Base-by-base conservation (phyloP, 805 yeast genomes). In the Myxozyma kluyveri region DNA sequence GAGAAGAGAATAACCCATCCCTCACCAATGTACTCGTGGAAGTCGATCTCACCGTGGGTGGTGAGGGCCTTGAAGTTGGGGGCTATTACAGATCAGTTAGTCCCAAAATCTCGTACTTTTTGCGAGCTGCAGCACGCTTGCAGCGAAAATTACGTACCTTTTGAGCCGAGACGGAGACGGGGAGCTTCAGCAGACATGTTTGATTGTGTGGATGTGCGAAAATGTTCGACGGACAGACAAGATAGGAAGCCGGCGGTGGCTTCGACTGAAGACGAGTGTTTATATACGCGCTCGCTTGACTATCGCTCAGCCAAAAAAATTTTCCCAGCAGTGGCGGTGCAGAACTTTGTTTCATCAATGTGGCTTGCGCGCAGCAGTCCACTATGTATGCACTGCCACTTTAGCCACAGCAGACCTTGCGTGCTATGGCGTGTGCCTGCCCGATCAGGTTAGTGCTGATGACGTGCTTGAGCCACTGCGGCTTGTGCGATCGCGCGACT, bases 1-100 rank as follows among this genome's bases (percentile, higher is more conserved):
- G 95, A 86, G 74, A 89, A 89, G 66, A 89, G 76, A 46, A 89
- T 83, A 43, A 84, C 82, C 97, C 97, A 89, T 42, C 83, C 79
- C 72, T 85, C 81, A 44, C 91, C 91, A 63, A 88, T 76, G 76
- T 76, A 89, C 56, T 90, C 83, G 74, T 89, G 95, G 82, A 89
- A 89, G 61, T 86, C 81, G 67, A 89, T 81, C 59, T 80, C 80
- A 52, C 97, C 97, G 59, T 76, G 76, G 54, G 96, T 86, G 51
- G 96, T 81, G 60, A 80, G 81, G 54, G 95, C 91, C 57, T 76
- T 74, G 78, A 89, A 89, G 71, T 90, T 84, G 68, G 97, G 97
- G 53, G 95, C 97, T 48, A 73, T n/a, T n/a, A n/a, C n/a, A n/a
- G n/a, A n/a, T n/a, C n/a, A n/a, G n/a, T n/a, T n/a, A n/a, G n/a